phyloP scores from a whole-genome alignment of 2,329 filamentous ascomycete species.

The Knufia fluminis region DNA sequence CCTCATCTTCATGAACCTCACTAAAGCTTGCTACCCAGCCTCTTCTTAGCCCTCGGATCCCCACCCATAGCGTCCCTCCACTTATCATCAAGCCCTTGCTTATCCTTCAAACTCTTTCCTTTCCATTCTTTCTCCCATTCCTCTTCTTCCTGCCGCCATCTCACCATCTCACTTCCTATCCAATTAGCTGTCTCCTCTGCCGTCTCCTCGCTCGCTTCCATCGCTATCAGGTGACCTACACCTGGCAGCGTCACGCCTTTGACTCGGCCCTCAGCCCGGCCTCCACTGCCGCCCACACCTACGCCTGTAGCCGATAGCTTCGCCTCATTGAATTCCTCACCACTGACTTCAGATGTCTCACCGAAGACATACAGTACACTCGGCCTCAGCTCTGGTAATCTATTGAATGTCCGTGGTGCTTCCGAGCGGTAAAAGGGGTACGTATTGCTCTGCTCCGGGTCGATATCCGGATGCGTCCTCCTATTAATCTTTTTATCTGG shows the following conservation, averaged over 20 bases:
- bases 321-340: slow-evolving; percentile 30
- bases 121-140: slow-evolving; percentile 18
- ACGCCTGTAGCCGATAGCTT: slow-evolving; percentile 34
- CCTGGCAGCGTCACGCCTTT: slow-evolving; percentile 21
- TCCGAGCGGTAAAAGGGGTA: slow-evolving; percentile 40
- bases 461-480: slow-evolving; percentile 39
- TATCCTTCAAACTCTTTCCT: slow-evolving; percentile 17
- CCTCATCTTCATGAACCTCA: too few relatives aligned
- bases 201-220: slow-evolving; percentile 24
- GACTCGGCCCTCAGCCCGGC: slow-evolving; percentile 44
- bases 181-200: slow-evolving; percentile 19
- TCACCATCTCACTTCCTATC: slow-evolving; percentile 20
- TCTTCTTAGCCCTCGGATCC: slow-evolving; percentile 14
- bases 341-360: slow-evolving; percentile 34
- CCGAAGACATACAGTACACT: slow-evolving; percentile 39
- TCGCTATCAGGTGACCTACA: slow-evolving; percentile 23
- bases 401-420: slow-evolving; percentile 29
- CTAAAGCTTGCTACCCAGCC: background rate
- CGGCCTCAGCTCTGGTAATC: slow-evolving; percentile 36
- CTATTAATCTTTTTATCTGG: slow-evolving; percentile 30
- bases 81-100: slow-evolving; percentile 20
- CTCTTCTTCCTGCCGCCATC: slow-evolving; percentile 20
- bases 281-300: slow-evolving; percentile 34
- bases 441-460: slow-evolving; percentile 24
- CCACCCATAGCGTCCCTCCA: slow-evolving; percentile 22